These are phyloP conservation scores for Cladosporium phlei DNA, from an alignment of 2,329 filamentous ascomycete species.

Conservation along the genomic window DNA sequence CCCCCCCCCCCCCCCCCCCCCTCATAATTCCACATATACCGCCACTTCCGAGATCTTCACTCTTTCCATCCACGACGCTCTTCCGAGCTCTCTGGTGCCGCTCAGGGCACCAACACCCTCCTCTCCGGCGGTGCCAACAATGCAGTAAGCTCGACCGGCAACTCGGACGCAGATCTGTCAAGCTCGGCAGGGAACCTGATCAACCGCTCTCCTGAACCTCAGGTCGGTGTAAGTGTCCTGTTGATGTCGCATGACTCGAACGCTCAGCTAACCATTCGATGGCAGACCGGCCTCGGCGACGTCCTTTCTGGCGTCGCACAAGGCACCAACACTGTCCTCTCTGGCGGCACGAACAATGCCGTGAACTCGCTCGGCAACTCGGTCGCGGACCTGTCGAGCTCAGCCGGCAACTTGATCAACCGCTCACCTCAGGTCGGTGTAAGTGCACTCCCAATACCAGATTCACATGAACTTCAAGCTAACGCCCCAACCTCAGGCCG, in stretches of 20 bases:
- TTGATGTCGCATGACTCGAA: no score
- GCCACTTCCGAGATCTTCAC: no score
- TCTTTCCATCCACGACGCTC: no score
- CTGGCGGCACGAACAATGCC: constrained; percentile 1
- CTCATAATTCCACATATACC: no score
- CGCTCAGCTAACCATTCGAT: background rate
- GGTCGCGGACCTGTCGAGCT: background rate
- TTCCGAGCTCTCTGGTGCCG: background rate
- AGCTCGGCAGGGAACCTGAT: background rate
- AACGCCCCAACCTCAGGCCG: no score
- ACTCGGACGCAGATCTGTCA: background rate
- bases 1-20: no score
- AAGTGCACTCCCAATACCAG: no score
- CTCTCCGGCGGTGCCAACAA: constrained; percentile 3
- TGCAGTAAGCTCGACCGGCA: background rate
- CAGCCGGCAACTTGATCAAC: background rate
- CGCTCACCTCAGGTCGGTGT: background rate
- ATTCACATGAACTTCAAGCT: no score
- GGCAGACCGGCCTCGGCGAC: constrained; percentile 1
- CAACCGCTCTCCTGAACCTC: background rate
- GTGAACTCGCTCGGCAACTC: constrained; percentile 1
- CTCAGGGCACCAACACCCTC: background rate
- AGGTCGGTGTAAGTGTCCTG: background rate
- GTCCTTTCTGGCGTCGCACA: background rate
- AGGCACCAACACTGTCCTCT: background rate